These are phyloP conservation scores for Vitis hybrid DNA, from an alignment of 177 flowering plant genomes.

Conservation along the genomic window DNA sequence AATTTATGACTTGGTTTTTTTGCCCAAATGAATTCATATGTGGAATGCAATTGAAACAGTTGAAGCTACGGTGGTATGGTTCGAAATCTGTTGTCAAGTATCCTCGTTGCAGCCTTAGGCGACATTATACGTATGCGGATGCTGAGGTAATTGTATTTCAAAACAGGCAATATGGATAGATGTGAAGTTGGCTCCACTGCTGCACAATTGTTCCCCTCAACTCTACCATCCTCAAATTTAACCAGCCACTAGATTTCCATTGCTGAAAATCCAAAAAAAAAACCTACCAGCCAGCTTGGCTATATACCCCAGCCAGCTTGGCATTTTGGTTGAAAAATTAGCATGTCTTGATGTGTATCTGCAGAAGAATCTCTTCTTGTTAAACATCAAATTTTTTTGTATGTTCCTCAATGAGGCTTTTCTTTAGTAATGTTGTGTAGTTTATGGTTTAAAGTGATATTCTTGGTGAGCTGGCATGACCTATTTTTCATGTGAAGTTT, in stretches of 20 bases:
- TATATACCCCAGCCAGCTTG: no score
- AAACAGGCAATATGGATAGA: not conserved
- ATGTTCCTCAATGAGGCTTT: no score
- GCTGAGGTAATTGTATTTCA: conserved; percentile 74
- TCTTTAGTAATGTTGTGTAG: no score
- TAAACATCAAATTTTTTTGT: no score
- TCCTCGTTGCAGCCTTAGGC: conserved; percentile 89
- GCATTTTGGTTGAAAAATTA: no score
- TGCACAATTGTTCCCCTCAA: not conserved
- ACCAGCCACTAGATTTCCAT: not conserved
- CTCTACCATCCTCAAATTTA: not conserved
- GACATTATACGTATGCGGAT: conserved; percentile 86
- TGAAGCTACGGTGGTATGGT: conserved; percentile 81
- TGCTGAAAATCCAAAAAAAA: not conserved
- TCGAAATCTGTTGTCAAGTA: conserved; percentile 92
- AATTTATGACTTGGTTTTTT: not conserved
- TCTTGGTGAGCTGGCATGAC: no score
- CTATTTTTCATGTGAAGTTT: no score
- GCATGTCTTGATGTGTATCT: no score
- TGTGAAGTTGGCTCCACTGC: not conserved
- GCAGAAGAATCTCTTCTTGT: no score
- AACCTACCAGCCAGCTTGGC: not conserved
- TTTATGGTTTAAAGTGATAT: no score
- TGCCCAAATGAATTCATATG: not conserved
- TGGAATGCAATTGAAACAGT: conserved; percentile 36